A percentile compares a stretch with the other conserved stretches of the same genome.
Evolutionary conservation across 495 filamentous ascomycete genomes (phyloP).

Genomic region (Penicillium longicatenatum): DNA sequence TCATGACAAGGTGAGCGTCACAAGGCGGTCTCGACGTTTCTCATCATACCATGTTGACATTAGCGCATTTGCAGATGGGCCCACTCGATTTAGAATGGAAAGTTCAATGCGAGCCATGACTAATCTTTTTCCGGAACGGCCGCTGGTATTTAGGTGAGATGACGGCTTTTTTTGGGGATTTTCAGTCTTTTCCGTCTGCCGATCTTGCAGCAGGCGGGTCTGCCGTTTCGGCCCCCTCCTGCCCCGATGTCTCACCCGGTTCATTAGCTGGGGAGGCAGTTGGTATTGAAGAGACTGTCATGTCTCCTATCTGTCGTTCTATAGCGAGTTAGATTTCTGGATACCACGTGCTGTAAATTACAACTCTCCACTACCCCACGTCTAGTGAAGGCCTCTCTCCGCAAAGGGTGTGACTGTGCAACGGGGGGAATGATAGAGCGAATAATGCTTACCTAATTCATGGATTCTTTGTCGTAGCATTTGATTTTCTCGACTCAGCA

Average conservation of each 20-base stretch:
- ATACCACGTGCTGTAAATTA: not conserved
- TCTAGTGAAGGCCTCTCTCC: no score
- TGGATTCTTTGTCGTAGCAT: constrained; percentile 85
- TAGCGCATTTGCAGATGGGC: not conserved
- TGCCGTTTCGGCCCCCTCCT: constrained; percentile 27
- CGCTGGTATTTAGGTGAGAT: not conserved
- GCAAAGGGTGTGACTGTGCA: no score
- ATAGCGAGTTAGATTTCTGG: not conserved
- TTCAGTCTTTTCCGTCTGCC: constrained; percentile 28
- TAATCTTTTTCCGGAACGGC: constrained; percentile 2
- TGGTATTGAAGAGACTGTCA: constrained; percentile 21
- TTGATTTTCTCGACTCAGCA: constrained; percentile 86
- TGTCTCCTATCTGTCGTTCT: constrained; percentile 43
- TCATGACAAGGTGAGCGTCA: not conserved
- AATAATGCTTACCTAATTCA: constrained; percentile 60
- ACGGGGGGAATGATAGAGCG: no score
- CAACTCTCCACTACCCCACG: not conserved
- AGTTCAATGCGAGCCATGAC: not conserved
- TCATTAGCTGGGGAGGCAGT: constrained; percentile 12
- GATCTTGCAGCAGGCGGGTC: constrained; percentile 29
- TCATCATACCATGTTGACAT: not conserved
- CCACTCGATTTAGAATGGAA: not conserved
- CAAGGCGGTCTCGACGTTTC: not conserved
- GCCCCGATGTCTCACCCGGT: constrained; percentile 21
- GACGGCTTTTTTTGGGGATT: not conserved